Evolutionary conservation across 768 basidiomycete species (phyloP).

Genomic region (Tulasnella sp.): DNA sequence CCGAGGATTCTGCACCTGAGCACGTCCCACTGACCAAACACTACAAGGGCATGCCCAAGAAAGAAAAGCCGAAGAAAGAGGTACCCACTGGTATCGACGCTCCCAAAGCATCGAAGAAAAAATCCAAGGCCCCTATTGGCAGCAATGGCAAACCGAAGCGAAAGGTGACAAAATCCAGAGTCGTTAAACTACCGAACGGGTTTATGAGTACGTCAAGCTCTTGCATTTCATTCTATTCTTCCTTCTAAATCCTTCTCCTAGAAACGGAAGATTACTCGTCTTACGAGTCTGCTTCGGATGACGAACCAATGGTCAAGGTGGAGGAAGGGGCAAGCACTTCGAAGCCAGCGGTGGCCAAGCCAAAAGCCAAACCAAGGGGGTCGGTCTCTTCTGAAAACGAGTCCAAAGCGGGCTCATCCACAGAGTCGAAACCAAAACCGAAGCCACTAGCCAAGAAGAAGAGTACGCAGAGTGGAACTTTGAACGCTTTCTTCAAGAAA

Average conservation of each 20-base stretch:
- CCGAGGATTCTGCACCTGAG: constrained; percentile 35
- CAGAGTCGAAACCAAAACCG: constrained; percentile 21
- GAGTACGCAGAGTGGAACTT: no score
- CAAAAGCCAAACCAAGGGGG: constrained; percentile 4
- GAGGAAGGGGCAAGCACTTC: constrained; percentile 38
- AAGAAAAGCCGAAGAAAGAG: constrained; percentile 38
- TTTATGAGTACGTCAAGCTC: constrained; percentile 59
- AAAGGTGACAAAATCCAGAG: constrained; percentile 62
- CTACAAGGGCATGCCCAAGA: constrained; percentile 37
- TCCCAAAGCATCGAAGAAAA: constrained; percentile 48
- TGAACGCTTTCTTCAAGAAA: no score
- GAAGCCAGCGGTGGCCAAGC: background rate
- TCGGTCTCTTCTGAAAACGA: background rate
- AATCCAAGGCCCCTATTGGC: constrained; percentile 66
- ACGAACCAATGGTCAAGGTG: constrained; percentile 55
- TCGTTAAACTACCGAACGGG: constrained; percentile 63
- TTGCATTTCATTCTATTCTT: constrained; percentile 18
- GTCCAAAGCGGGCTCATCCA: no score
- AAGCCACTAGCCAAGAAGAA: constrained; percentile 22
- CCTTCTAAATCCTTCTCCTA: constrained; percentile 41
- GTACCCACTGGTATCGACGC: constrained; percentile 39
- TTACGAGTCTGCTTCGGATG: constrained; percentile 75
- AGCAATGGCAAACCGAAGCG: constrained; percentile 77
- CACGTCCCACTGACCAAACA: constrained; percentile 36
- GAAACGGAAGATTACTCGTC: constrained; percentile 79